These are phyloP conservation scores for Dispira simplex DNA, from an alignment of 192 early-diverging fungal species.

Conservation along the genomic window DNA sequence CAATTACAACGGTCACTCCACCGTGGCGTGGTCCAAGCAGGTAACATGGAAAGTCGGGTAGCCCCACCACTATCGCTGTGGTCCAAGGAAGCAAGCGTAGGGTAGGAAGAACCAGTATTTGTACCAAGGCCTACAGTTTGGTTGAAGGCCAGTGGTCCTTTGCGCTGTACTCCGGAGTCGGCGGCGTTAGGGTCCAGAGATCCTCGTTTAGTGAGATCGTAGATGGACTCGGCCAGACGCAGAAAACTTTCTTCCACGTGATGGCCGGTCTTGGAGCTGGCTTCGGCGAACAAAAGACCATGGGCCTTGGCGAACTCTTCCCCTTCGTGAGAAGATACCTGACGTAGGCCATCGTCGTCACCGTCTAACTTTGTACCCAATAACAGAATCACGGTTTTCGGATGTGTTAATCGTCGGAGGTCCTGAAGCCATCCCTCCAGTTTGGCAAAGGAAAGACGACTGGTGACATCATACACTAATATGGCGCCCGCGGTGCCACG, in stretches of 20 bases:
- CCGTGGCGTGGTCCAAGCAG: too few relatives aligned
- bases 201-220: constrained; percentile 16
- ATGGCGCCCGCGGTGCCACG: constrained; percentile 61
- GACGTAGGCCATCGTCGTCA: constrained; percentile 14
- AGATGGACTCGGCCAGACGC: constrained; percentile 17
- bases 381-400: constrained; percentile 47
- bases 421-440: constrained; percentile 52
- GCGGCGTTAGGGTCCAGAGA: constrained; percentile 17
- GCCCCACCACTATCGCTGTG: too few relatives aligned
- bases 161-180: constrained; percentile 31
- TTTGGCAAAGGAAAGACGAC: constrained; percentile 39
- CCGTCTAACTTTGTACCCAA: constrained; percentile 54
- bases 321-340: constrained; percentile 34
- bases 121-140: too few relatives aligned
- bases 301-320: constrained; percentile 33
- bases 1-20: too few relatives aligned
- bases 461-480: constrained; percentile 68
- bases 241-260: constrained; percentile 31
- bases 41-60: too few relatives aligned
- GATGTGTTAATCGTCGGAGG: constrained; percentile 43
- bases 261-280: constrained; percentile 45
- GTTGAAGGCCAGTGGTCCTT: constrained; percentile 16
- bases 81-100: too few relatives aligned
- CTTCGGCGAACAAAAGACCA: constrained; percentile 40
- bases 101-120: too few relatives aligned